Evolutionary conservation across 345 rosid species (phyloP).

Genomic region (Eucalyptus cloeziana): DNA sequence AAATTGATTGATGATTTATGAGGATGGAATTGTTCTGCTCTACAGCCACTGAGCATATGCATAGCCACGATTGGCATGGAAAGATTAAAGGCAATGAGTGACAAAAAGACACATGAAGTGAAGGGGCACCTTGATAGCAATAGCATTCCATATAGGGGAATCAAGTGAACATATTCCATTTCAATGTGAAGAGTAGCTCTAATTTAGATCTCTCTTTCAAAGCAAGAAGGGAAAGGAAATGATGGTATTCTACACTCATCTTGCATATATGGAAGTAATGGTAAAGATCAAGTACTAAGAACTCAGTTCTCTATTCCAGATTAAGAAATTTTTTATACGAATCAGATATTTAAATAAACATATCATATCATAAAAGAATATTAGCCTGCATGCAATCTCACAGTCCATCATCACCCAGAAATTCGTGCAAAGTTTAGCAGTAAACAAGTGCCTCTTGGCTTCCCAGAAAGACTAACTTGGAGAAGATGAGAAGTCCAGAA

Average conservation of each 20-base stretch:
- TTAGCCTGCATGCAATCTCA: neutral
- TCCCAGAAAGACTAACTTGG: neutral
- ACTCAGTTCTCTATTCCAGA: neutral
- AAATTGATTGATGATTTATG: neutral
- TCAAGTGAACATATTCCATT: neutral
- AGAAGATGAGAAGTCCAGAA: neutral
- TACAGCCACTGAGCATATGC: neutral
- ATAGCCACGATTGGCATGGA: neutral
- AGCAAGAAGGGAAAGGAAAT: neutral
- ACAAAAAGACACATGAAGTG: neutral
- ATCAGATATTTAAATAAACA: neutral
- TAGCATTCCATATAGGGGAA: neutral
- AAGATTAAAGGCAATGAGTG: neutral
- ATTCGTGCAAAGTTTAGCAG: neutral
- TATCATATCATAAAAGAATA: neutral
- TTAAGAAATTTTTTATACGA: neutral
- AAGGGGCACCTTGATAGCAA: neutral
- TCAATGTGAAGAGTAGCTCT: neutral
- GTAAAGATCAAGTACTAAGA: neutral
- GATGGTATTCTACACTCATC: neutral
- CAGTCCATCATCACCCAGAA: neutral
- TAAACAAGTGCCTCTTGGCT: neutral
- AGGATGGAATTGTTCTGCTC: neutral
- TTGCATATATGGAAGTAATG: neutral
- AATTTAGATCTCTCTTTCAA: neutral